Evolutionary conservation across 2,329 filamentous ascomycete species (phyloP).

Genomic region (Chaetothyriales sp.): DNA sequence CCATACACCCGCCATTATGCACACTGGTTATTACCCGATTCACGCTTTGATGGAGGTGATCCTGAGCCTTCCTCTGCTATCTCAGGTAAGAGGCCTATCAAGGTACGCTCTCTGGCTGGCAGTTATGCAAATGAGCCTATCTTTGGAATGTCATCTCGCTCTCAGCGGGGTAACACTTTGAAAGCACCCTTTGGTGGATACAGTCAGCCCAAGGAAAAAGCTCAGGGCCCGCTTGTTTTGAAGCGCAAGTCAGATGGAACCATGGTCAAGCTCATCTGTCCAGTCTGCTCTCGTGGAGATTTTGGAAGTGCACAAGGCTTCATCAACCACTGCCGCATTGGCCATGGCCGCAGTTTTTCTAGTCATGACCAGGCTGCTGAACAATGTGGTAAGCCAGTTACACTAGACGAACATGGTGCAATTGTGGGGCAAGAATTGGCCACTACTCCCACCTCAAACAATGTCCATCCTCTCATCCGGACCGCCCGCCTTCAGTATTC

Average conservation of each 20-base stretch:
- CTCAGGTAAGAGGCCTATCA: slow-evolving; percentile 34
- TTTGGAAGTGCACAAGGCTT: slow-evolving; percentile 98
- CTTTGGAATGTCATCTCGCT: slow-evolving; percentile 44
- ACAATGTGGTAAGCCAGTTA: slow-evolving; percentile 69
- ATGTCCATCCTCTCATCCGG: slow-evolving; percentile 48
- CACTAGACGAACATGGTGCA: slow-evolving; percentile 45
- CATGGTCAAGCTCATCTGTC: slow-evolving; percentile 77
- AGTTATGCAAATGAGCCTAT: slow-evolving; percentile 1
- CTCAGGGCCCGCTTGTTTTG: slow-evolving; percentile 59
- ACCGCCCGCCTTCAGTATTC: slow-evolving; percentile 34
- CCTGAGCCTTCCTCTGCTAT: slow-evolving; percentile 16
- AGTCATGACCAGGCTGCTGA: slow-evolving; percentile 89
- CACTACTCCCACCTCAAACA: slow-evolving; percentile 23
- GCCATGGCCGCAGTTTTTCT: slow-evolving; percentile 83
- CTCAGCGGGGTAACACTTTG: slow-evolving; percentile 45
- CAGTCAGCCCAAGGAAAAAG: slow-evolving; percentile 61
- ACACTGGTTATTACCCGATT: slow-evolving; percentile 84
- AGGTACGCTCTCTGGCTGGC: slow-evolving; percentile 45
- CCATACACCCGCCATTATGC: slow-evolving; percentile 90
- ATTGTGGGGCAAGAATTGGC: slow-evolving; percentile 27
- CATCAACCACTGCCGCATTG: slow-evolving; percentile 96
- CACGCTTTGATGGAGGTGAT: slow-evolving; percentile 59
- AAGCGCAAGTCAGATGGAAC: slow-evolving; percentile 69
- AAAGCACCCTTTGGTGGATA: slow-evolving; percentile 57
- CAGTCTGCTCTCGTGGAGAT: slow-evolving; percentile 75